A percentile compares a stretch with the other conserved stretches of the same genome.
Evolutionary conservation across 176 grass and related monocot species (phyloP).

Genomic region (Canna indica): DNA sequence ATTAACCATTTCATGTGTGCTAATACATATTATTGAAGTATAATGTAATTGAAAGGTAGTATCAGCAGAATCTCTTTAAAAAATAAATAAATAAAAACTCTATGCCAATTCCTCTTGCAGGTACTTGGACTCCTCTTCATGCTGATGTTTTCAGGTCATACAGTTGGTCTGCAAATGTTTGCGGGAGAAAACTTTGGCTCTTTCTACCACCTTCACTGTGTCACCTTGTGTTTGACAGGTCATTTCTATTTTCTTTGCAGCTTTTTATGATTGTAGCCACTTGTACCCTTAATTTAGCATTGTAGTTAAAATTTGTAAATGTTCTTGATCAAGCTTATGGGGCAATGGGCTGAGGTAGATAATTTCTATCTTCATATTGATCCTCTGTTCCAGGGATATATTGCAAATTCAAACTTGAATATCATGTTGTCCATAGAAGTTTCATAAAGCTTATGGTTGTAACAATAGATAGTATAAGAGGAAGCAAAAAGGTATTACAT

Average conservation of each 20-base stretch:
- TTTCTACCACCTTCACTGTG: conserved; percentile 74
- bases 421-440: neutral
- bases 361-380: neutral
- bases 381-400: neutral
- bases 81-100: neutral
- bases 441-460: neutral
- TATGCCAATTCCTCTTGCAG: conserved; percentile 30
- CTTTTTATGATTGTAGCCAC: neutral
- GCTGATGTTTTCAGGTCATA: conserved; percentile 97
- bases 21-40: neutral
- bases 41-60: neutral
- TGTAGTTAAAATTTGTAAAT: neutral
- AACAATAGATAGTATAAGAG: neutral
- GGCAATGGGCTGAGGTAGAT: neutral
- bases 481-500: neutral
- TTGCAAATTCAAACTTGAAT: neutral
- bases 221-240: conserved; percentile 73
- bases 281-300: neutral
- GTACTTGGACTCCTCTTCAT: conserved; percentile 92
- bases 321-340: neutral
- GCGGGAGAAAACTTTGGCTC: conserved; percentile 77
- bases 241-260: conserved; percentile 8
- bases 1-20: neutral
- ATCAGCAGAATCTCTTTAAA: neutral
- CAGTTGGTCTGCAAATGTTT: conserved; percentile 96